Conservation (phyloP, 805 yeast species). For the Metschnikowia peoriensis region DNA sequence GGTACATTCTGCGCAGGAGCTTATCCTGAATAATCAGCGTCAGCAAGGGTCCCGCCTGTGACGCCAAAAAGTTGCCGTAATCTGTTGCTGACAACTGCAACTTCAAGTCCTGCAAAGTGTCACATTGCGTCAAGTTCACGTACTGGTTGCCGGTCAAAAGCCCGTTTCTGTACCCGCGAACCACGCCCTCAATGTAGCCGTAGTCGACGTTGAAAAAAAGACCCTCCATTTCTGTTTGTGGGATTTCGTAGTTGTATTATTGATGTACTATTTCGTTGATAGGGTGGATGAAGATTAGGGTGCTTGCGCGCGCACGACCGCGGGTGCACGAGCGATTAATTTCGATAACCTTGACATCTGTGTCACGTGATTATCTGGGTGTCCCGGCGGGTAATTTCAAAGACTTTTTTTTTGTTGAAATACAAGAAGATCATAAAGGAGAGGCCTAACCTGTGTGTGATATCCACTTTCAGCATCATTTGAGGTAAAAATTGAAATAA, state of each 20-base stretch:
- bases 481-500: no score
- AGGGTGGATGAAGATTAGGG: not conserved
- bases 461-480: no score
- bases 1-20: slow-evolving; percentile 69
- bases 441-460: no score
- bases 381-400: no score
- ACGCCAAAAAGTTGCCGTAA: slow-evolving; percentile 85
- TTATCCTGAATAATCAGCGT: slow-evolving; percentile 84
- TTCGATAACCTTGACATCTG: not conserved
- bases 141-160: slow-evolving; percentile 77
- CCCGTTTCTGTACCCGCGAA: slow-evolving; percentile 90
- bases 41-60: slow-evolving; percentile 77
- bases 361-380: not conserved
- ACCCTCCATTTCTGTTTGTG: slow-evolving; percentile 71
- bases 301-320: not conserved
- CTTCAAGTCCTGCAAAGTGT: slow-evolving; percentile 88
- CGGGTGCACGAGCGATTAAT: not conserved
- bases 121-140: slow-evolving; percentile 93
- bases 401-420: no score
- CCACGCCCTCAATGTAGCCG: slow-evolving; percentile 93
- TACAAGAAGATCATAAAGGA: no score
- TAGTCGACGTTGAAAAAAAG: slow-evolving; percentile 82
- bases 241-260: not conserved
- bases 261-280: not conserved
- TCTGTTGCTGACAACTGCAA: slow-evolving; percentile 94